Conservation (phyloP, 768 basidiomycete species). For the Suillus placidus region DNA sequence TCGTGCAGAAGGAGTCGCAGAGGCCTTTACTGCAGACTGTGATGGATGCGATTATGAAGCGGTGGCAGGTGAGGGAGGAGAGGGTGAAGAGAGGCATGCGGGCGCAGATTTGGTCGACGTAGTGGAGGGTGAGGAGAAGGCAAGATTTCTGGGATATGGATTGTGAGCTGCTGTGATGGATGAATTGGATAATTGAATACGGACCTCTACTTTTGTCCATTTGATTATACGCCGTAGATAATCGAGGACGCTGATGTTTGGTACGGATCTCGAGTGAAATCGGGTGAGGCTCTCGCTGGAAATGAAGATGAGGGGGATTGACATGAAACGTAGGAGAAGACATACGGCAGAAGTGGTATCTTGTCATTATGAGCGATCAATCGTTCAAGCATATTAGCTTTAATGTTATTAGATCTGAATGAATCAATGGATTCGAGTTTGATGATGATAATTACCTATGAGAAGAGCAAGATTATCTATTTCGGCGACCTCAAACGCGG, state of each 20-base stretch:
- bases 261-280: slow-evolving; percentile 93
- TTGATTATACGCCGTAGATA: slow-evolving; percentile 93
- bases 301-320: slow-evolving; percentile 21
- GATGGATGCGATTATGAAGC: slow-evolving; percentile 94
- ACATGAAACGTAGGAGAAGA: slow-evolving; percentile 23
- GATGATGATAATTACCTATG: slow-evolving; percentile 63
- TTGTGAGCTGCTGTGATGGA: neutral
- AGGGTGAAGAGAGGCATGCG: slow-evolving; percentile 88
- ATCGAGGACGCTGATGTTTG: slow-evolving; percentile 85
- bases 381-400: slow-evolving; percentile 96
- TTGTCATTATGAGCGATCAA: slow-evolving; percentile 95
- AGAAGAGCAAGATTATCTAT: slow-evolving; percentile 85
- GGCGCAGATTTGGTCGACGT: slow-evolving; percentile 92
- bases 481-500: slow-evolving; percentile 81
- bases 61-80: slow-evolving; percentile 95
- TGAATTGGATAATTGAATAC: slow-evolving; percentile 23
- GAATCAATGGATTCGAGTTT: slow-evolving; percentile 21
- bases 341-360: slow-evolving; percentile 86
- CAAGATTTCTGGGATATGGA: slow-evolving; percentile 61
- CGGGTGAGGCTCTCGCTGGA: slow-evolving; percentile 86
- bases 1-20: slow-evolving; percentile 95
- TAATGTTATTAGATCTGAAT: slow-evolving; percentile 21
- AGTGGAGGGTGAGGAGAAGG: slow-evolving; percentile 81
- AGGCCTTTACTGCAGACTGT: slow-evolving; percentile 93
- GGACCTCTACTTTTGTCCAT: slow-evolving; percentile 94